Evolutionary conservation across 2,329 filamentous ascomycete genomes (phyloP), one percentile per base, ranked within the genome.

Genomic region (Diaporthe sp.): DNA sequence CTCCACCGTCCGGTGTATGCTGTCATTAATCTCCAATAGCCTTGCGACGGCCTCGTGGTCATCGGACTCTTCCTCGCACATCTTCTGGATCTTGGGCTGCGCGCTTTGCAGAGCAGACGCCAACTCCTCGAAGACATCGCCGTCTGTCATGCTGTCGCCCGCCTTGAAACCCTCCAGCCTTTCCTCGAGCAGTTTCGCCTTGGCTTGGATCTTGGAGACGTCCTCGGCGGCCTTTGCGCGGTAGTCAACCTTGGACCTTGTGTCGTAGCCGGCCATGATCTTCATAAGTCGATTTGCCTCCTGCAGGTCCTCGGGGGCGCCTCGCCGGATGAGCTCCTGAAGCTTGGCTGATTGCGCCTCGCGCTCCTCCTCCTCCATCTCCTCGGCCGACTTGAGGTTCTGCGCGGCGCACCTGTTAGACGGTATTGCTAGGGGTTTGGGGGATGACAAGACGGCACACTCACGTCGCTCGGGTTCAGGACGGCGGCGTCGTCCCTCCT

Each of bases 211-310:
- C 86, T 95, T 98, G 79, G 92, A 90, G 10, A 99, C 95, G 78
- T 99, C 97, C 82, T 98, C 96, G 13, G 97, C 97, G 1, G 97
- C 97, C 85, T 99, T 99, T 78, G 97, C 97, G 78, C 97, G 93
- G 85, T 98, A 99, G 86, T 99, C 96, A 1, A 97, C 98, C 87
- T 98, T 98, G 83, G 95, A 94, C 79, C 96, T 90, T 75, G 95
- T 98, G 83, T 99, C 97, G 84, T 94, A 99, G 77, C 97, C 97
- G 72, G 97, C 97, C 97, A 99, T 98, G 79, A 99, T 91, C 86
- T 99, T 99, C 97, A 99, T 99, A 72, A 99, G 89, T 79, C 95
- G 93, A 82, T 98, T 99, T 72, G 97, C 97, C 87, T 99, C 97
- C 83, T 98, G 96, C 75, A 99, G 87, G 83, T 99, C 97, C 78